Conservation (phyloP, 805 yeast species). For the Suhomyces vadensis region DNA sequence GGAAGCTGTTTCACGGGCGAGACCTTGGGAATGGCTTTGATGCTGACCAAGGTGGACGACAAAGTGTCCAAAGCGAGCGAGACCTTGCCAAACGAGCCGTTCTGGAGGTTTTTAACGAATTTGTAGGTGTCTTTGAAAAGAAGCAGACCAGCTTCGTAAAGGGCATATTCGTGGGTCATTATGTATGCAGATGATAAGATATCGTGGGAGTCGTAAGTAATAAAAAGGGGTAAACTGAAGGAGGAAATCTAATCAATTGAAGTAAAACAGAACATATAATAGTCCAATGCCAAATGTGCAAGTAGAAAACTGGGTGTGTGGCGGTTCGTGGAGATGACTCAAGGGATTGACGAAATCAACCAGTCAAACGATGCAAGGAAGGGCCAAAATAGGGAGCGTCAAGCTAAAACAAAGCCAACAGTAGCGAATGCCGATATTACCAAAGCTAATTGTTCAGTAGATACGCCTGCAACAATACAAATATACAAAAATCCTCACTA, state of each 20-base stretch:
- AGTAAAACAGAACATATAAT: background rate
- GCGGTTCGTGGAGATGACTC: no score
- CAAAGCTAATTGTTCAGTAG: background rate
- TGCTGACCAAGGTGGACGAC: conserved; percentile 43
- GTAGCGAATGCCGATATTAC: background rate
- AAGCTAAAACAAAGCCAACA: background rate
- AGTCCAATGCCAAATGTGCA: background rate
- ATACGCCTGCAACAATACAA: background rate
- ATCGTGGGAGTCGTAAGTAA: conserved; percentile 5
- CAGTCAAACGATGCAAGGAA: no score
- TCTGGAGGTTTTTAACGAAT: conserved; percentile 47
- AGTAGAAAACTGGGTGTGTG: background rate
- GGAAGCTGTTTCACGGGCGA: conserved; percentile 35
- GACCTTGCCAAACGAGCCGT: conserved; percentile 65
- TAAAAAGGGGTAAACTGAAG: background rate
- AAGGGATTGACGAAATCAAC: no score
- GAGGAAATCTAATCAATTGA: background rate
- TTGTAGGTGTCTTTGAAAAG: conserved; percentile 43
- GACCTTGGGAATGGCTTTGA: conserved; percentile 53
- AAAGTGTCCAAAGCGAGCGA: conserved; percentile 48
- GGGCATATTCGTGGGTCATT: conserved; percentile 22
- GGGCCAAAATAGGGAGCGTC: background rate
- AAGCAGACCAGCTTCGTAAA: conserved; percentile 38
- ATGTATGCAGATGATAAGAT: background rate
- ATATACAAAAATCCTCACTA: background rate